phyloP scores from a whole-genome alignment of 1,139 yeast species.

The Yamadazyma pseudoaaseri region DNA sequence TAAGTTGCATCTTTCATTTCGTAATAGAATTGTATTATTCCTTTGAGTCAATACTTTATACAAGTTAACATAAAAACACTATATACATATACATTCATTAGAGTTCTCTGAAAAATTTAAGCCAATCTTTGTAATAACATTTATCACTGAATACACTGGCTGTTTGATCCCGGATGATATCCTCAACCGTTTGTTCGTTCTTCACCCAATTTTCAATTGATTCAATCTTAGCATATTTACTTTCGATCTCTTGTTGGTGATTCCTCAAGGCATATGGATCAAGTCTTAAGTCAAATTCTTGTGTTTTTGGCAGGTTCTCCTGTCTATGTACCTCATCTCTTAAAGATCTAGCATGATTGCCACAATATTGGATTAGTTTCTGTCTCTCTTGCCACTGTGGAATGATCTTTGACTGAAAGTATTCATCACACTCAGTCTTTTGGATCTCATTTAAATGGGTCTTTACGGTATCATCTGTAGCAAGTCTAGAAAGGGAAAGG shows the following conservation, averaged over 20 bases:
- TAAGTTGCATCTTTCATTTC: no score
- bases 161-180: conserved; percentile 35
- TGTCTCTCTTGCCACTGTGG: conserved; percentile 41
- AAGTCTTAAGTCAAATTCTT: conserved; percentile 29
- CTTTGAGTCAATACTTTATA: neutral
- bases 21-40: no score
- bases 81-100: conserved; percentile 1
- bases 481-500: conserved; percentile 35
- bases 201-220: conserved; percentile 36
- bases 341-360: conserved; percentile 23
- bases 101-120: conserved; percentile 5
- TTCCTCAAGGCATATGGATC: conserved; percentile 42
- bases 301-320: conserved; percentile 1
- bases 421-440: conserved; percentile 25
- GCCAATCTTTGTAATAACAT: conserved; percentile 40
- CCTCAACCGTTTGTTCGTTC: conserved; percentile 35
- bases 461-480: conserved; percentile 40
- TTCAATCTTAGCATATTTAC: conserved; percentile 26
- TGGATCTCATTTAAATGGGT: conserved; percentile 36
- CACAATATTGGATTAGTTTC: conserved; percentile 31
- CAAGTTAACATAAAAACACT: neutral
- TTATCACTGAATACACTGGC: conserved; percentile 32
- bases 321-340: conserved; percentile 16
- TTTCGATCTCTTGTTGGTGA: conserved; percentile 21
- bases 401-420: conserved; percentile 25